A percentile compares a stretch with the other conserved stretches of the same genome.
Evolutionary conservation across 768 basidiomycete genomes (phyloP).

Genomic region (Tricholoma matsutake): DNA sequence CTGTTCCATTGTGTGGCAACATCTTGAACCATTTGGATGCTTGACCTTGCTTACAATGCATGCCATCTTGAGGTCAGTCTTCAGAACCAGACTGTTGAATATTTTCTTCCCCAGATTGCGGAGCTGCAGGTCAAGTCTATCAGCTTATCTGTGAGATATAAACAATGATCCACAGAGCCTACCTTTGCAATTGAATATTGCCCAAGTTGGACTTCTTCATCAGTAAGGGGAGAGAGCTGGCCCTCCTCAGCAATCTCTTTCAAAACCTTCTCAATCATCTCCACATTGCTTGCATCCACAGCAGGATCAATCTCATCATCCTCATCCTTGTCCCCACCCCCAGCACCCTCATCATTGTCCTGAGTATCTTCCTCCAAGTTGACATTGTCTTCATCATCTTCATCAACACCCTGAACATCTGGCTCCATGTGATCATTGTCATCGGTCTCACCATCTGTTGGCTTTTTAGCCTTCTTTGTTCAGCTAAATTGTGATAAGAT

Average conservation of each 20-base stretch:
- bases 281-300: neutral
- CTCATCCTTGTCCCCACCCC: neutral
- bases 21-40: conserved; percentile 17
- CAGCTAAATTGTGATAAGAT: conserved; percentile 16
- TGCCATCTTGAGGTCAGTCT: conserved; percentile 12
- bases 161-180: no score
- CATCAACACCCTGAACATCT: no score
- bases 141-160: no score
- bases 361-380: neutral
- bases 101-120: no score
- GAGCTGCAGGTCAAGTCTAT: no score
- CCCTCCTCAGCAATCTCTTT: neutral
- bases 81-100: conserved; percentile 15
- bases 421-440: no score
- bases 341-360: conserved; percentile 7
- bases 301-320: neutral
- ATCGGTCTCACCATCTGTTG: no score
- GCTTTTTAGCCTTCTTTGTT: neutral
- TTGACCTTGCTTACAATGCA: no score
- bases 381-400: no score
- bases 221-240: no score
- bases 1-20: conserved; percentile 22
- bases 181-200: no score
- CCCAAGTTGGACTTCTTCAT: no score
- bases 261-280: neutral